Evolutionary conservation across 2,329 filamentous ascomycete species (phyloP).

Genomic region (Trichoderma gracile): DNA sequence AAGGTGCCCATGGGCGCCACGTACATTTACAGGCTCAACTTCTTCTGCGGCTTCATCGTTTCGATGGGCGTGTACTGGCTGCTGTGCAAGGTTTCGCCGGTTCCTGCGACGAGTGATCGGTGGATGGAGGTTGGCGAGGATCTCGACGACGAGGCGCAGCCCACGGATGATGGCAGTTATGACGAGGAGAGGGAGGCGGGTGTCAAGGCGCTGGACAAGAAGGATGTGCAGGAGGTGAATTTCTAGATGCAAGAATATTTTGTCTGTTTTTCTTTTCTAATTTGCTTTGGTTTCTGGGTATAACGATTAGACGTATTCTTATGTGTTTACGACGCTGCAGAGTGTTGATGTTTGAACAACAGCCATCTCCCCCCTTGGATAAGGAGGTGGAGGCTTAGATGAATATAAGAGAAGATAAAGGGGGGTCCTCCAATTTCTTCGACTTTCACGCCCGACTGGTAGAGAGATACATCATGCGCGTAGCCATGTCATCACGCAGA

Average conservation of each 20-base stretch:
- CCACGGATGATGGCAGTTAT: constrained; percentile 47
- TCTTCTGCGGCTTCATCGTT: constrained; percentile 80
- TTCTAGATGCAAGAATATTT: not conserved
- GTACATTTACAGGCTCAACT: constrained; percentile 90
- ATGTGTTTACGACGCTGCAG: not conserved
- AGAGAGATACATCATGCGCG: too few relatives aligned
- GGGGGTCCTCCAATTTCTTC: too few relatives aligned
- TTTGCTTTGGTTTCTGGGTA: too few relatives aligned
- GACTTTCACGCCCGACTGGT: too few relatives aligned
- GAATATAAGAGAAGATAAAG: too few relatives aligned
- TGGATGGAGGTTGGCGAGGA: constrained; percentile 78
- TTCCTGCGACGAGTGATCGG: constrained; percentile 70
- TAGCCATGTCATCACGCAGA: too few relatives aligned
- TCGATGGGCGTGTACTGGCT: constrained; percentile 66
- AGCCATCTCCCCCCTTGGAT: not conserved
- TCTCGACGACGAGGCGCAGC: constrained; percentile 55
- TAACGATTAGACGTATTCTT: not conserved
- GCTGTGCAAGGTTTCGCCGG: constrained; percentile 67
- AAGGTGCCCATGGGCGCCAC: constrained; percentile 74
- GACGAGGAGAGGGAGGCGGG: constrained; percentile 20
- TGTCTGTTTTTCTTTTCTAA: not conserved
- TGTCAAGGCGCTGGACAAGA: constrained; percentile 3
- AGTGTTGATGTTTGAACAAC: not conserved
- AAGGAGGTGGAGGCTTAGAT: not conserved
- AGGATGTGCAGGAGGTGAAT: constrained; percentile 2